Conservation (phyloP, 176 grass and related monocot genomes). For the Ananas comosus region DNA sequence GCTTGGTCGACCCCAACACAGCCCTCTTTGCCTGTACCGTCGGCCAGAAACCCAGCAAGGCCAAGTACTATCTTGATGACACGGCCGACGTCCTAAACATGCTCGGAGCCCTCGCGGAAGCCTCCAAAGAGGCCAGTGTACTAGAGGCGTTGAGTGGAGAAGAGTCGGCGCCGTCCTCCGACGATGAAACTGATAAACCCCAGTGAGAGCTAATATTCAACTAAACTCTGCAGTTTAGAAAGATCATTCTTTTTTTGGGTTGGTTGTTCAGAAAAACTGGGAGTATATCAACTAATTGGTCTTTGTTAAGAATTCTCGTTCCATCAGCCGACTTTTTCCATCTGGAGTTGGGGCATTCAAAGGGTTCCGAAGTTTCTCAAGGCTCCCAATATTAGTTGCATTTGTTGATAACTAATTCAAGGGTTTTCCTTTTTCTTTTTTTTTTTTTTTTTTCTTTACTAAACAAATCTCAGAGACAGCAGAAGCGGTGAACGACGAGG, state of each 20-base stretch:
- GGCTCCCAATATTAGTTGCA: background rate
- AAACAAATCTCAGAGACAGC: no score
- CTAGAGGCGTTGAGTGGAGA: background rate
- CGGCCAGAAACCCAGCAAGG: constrained; percentile 96
- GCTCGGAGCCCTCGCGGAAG: constrained; percentile 57
- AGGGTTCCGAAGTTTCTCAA: background rate
- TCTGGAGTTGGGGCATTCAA: no score
- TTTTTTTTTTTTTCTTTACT: no score
- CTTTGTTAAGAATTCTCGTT: no score
- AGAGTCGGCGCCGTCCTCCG: background rate
- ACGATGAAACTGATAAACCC: no score
- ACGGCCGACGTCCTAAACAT: constrained; percentile 81
- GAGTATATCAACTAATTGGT: no score
- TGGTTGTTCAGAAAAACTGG: no score
- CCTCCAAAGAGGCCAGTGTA: constrained; percentile 25
- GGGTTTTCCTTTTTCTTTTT: no score
- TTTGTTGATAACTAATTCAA: background rate
- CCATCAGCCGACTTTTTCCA: no score
- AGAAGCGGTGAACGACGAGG: no score
- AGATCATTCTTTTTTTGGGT: no score
- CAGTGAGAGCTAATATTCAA: background rate
- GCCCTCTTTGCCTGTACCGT: constrained; percentile 80
- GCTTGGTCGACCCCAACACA: constrained; percentile 49
- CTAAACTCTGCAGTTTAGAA: no score
- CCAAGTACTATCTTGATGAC: constrained; percentile 97